Evolutionary conservation across 2,329 filamentous ascomycete genomes (phyloP), one percentile per base, ranked within the genome.

Genomic region (Verticillium klebahnii): DNA sequence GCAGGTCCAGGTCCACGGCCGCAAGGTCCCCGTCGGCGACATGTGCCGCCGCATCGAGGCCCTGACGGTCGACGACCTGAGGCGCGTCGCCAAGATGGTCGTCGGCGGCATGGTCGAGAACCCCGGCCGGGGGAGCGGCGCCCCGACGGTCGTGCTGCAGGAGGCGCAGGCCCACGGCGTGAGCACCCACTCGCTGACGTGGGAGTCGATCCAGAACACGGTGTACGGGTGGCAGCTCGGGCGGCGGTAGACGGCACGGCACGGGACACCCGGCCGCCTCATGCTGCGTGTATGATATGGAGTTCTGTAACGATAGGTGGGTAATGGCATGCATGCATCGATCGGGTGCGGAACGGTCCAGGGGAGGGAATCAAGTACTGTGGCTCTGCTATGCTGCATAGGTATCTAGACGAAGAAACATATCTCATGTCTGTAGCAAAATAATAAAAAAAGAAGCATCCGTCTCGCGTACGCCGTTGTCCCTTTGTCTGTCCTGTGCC

Each of bases 1-100:
- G 65, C 94, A 97, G 74, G 92, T 99, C 12, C 95, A 98, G 80
- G 92, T 97, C n/a, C 93, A 98, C 73, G 95, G 94, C 25, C 86
- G 87, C 67, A 97, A 97, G 79, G 86, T 98, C 7, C 90, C 94
- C 1, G 93, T 97, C 8, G 86, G 87, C 67, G 93, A 98, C 73
- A 98, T 99, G 94, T 97, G 94, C 72, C 80, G 80, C 58, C 87
- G 88, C 72, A 99, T 99, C 67, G 91, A 97, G 71, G 82, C 80
- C 6, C 80, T 99, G 61, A 96, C 90, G 0, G 86, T 96, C 0
- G 70, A 85, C 11, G 95, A 99, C 74, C 78, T 99, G 66, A 83
- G 92, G 36, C 83, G 92, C 57, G 94, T 98, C 3, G 95, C 95
- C 5, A 82, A 80, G 67, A 80, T 86, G 67, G 89, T 99, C 9